Base-by-base conservation (phyloP, 768 basidiomycete genomes). In the Trametes cingulata region DNA sequence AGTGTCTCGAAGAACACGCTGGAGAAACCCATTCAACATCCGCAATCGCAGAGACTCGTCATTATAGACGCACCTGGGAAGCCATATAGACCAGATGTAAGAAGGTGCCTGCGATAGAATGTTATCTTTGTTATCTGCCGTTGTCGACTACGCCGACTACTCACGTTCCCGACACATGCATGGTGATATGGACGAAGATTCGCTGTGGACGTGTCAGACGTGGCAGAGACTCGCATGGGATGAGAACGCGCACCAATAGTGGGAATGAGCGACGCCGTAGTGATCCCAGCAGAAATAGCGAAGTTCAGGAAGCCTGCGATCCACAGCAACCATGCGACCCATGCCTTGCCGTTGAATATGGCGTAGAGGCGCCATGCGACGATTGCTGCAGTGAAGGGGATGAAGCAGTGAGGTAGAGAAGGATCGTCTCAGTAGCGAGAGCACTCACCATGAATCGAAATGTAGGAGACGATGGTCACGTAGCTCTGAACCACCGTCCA, bases 1-100 rank as follows among this genome's bases (percentile, higher is more conserved):
- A 69, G 64, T 22, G 68, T 64, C 42, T 71, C 70, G 53, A 71
- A 71, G 41, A 71, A 24, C 47, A 71, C 54, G 52, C 69, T 70
- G 33, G 19, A 39, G 0, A 9, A 3, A 1, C 14, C 22, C 49
- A 2, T 22, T 42, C 43, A 51, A 22, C 20, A 9, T 35, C 20
- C 22, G 45, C 13, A 10, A 14, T 29, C 22, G 8, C 13, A 9
- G n/a, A 10, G 20, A 33, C 22, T 25, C 22, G 13, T 13, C 1
- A 10, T 15, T 13, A 17, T 7, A 19, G 15, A 58, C 61, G 27
- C 35, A 67, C 69, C 60, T 71, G 45, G 70, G 70, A 48, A 71
- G 65, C 70, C 70, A 71, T 17, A 67, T 61, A 25, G 61, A 25
- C 70, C 70, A 71, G 22, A 71, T 60, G 46, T 64, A 69, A 22